Evolutionary conservation across 106 monocot genomes (phyloP), one percentile per base, ranked within the genome.

Genomic region (Dendrobium catenatum): DNA sequence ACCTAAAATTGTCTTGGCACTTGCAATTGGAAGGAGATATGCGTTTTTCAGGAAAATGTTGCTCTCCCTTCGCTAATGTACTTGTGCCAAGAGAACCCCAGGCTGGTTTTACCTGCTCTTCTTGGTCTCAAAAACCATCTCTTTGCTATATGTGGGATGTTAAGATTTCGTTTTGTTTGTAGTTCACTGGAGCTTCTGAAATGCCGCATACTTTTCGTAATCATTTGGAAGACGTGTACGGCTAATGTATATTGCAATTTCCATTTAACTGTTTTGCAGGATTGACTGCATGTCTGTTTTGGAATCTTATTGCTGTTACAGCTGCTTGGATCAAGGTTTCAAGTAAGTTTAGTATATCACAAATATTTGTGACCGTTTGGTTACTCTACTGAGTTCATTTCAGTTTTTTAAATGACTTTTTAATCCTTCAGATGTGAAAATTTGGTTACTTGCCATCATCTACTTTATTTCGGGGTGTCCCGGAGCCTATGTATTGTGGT

Each of bases 401-500:
- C 55, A 73, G 44, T 58, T 49, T 9, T 51, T 76, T 51, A 76
- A 44, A 76, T 49, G 27, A 2, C 76, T 9, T 72, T 83, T 64
- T 3, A 79, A 0, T 76, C 26, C 43, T 27, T 76, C 76, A 94
- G 96, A 91, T 76, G 89, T 92, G 33, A 89, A 86, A 77, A 91
- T 98, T 56, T 98, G 97, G 97, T 86, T 98, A 29, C 94, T 98
- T 75, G 89, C 94, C 42, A 84, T 94, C 54, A 94, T 98, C 18
- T 98, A 94, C 85, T 94, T 98, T 43, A 87, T 98, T 72, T 81
- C 94, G 46, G 97, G 97, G 43, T 85, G 86, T 19, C 97, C 97
- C 37, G 97, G 97, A 43, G 97, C 94, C 26, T 94, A 91, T 82
- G 87, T 98, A 59, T 85, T 98, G 72, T 98, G 97, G 97, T 98